A percentile compares a stretch with the other conserved stretches of the same genome.
Evolutionary conservation across 495 filamentous ascomycete species (phyloP).

Genomic region (Aspergillus leporis): DNA sequence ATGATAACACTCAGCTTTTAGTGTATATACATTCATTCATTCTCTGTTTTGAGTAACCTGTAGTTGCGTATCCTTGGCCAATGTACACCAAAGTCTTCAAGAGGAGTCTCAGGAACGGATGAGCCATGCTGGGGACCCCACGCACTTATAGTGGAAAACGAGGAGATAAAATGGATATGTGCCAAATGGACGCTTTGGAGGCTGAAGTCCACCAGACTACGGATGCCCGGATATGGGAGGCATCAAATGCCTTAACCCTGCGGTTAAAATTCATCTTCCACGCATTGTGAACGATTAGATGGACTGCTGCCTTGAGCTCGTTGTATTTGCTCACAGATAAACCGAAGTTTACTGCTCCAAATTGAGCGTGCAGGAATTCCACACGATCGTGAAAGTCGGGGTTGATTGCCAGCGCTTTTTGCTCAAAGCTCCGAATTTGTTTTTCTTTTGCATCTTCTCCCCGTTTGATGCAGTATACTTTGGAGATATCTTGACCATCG

Average conservation of each 20-base stretch:
- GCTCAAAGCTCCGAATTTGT: slow-evolving; percentile 10
- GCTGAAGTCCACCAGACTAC: slow-evolving; percentile 51
- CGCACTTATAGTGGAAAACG: slow-evolving; percentile 9
- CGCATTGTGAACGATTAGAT: slow-evolving; percentile 59
- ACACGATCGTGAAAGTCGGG: slow-evolving; percentile 6
- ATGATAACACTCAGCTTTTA: too few relatives aligned
- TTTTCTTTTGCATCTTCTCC: slow-evolving; percentile 30
- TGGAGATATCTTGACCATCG: slow-evolving; percentile 12
- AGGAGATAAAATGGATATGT: slow-evolving; percentile 15
- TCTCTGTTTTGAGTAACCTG: too few relatives aligned
- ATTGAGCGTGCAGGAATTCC: slow-evolving; percentile 49
- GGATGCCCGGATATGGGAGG: slow-evolving; percentile 49
- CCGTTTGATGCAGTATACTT: slow-evolving; percentile 40
- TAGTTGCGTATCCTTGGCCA: slow-evolving; percentile 52
- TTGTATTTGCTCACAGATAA: slow-evolving; percentile 37
- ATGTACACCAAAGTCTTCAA: slow-evolving; percentile 13
- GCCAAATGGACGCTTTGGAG: background rate
- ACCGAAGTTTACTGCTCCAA: slow-evolving; percentile 46
- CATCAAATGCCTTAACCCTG: slow-evolving; percentile 49
- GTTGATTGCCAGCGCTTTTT: slow-evolving; percentile 7
- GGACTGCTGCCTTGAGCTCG: slow-evolving; percentile 31
- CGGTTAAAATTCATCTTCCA: slow-evolving; percentile 59
- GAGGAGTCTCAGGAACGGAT: slow-evolving; percentile 4
- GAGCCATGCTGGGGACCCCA: background rate
- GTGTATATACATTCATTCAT: too few relatives aligned